Base-by-base conservation (phyloP, 1,284 basidiomycete genomes). In the Cutaneotrichosporon mucoides region DNA sequence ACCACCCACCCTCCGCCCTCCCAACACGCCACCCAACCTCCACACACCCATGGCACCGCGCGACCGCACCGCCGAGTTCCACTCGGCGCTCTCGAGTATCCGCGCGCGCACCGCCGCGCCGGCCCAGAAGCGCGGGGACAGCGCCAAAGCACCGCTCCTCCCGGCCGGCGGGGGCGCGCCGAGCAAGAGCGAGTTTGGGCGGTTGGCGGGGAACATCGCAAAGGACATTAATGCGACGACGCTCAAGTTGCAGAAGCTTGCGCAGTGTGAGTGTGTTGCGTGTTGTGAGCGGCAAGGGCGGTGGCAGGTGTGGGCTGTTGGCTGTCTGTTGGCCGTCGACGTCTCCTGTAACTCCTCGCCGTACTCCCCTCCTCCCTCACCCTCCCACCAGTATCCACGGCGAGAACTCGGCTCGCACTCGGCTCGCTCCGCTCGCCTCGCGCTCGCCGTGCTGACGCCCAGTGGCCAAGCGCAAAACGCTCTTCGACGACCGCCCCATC, bases 391-490 rank as follows among this genome's bases (percentile, higher is more conserved):
- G n/a, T n/a, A n/a, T n/a, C n/a, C n/a, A n/a, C n/a, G n/a, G n/a
- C n/a, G n/a, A n/a, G n/a, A n/a, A n/a, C n/a, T n/a, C n/a, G n/a
- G n/a, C 24, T 24, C 24, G 24, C 24, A 2, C 24, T 24, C 24
- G 24, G 24, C 24, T 24, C 24, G 24, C 24, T 24, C 24, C 24
- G 24, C 24, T 24, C 24, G 24, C 24, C 24, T 24, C 24, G 24
- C 24, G 24, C 24, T 24, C 24, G 2, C 8, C 24, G 2, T 13
- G 47, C 55, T 56, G 3, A 56, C 55, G 12, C 40, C 3, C 73
- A 98, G 95, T 99, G 75, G 96, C 96, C n/a, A 97, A 96, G 79
- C 87, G 95, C 66, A 99, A 98, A 82, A 97, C 95, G 5, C 81
- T 99, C 53, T 99, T 99, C 76, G 96, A 99, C 77, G 95, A 99